Conservation (phyloP, 495 filamentous ascomycete genomes). For the Gamarada debralockiae region DNA sequence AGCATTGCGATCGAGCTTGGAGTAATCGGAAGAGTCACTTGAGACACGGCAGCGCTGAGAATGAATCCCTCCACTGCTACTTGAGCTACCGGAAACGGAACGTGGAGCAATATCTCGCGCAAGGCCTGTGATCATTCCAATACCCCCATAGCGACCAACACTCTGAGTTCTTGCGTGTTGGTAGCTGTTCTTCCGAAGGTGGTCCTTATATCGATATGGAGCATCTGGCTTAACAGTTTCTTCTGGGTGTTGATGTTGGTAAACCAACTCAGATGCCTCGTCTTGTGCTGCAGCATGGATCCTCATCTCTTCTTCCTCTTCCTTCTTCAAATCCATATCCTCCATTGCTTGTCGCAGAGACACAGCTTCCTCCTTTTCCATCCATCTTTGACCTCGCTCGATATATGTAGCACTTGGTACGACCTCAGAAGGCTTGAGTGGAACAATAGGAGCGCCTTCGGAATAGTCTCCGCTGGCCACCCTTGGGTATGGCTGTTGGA, state of each 20-base stretch:
- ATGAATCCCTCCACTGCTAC: conserved; percentile 31
- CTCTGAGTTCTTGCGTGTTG: conserved; percentile 59
- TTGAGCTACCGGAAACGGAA: conserved; percentile 47
- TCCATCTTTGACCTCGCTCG: conserved; percentile 75
- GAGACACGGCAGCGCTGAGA: conserved; percentile 21
- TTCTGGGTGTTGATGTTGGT: conserved; percentile 71
- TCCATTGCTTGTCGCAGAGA: conserved; percentile 76
- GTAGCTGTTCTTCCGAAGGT: conserved; percentile 58
- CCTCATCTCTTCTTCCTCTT: conserved; percentile 57
- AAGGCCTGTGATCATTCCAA: conserved; percentile 44
- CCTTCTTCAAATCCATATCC: conserved; percentile 58
- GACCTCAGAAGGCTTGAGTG: conserved; percentile 38
- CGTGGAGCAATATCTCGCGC: conserved; percentile 41
- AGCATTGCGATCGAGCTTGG: conserved; percentile 8
- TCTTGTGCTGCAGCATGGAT: conserved; percentile 74
- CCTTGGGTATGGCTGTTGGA: conserved; percentile 37
- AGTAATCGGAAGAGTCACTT: conserved; percentile 18
- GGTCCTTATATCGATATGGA: conserved; percentile 51
- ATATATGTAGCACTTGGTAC: conserved; percentile 64
- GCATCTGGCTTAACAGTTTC: conserved; percentile 45
- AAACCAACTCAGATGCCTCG: conserved; percentile 85
- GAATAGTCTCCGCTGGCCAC: neutral
- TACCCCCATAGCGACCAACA: conserved; percentile 43
- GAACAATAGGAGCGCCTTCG: neutral
- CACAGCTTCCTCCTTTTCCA: conserved; percentile 81